A percentile compares a stretch with the other conserved stretches of the same genome.
Evolutionary conservation across 2,329 filamentous ascomycete genomes (phyloP).

Genomic region (Orbilia quercus): DNA sequence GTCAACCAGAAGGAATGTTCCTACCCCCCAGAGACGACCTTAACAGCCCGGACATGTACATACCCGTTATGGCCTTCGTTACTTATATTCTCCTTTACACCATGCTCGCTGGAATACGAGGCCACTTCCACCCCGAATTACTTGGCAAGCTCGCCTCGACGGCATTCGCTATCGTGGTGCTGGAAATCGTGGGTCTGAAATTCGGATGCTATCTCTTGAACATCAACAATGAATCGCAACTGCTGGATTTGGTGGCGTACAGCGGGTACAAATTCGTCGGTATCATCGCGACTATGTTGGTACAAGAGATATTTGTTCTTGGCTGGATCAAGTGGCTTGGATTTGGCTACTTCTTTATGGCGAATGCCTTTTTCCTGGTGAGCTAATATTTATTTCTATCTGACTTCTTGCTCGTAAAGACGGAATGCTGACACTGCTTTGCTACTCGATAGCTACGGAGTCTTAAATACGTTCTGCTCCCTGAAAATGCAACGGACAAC

Average conservation of each 20-base stretch:
- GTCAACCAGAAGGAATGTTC: constrained; percentile 79
- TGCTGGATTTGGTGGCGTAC: constrained; percentile 94
- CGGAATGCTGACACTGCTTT: constrained; percentile 45
- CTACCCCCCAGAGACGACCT: constrained; percentile 92
- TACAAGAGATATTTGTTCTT: constrained; percentile 63
- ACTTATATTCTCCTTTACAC: constrained; percentile 97
- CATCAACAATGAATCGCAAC: constrained; percentile 92
- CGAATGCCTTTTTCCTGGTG: constrained; percentile 95
- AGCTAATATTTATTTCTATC: constrained; percentile 61
- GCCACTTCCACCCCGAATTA: constrained; percentile 92
- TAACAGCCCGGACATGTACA: constrained; percentile 99
- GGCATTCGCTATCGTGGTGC: constrained; percentile 81
- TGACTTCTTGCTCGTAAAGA: background rate
- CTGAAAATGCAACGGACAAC: constrained; percentile 77
- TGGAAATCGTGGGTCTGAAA: constrained; percentile 91
- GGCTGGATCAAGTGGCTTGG: constrained; percentile 88
- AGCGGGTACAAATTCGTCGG: constrained; percentile 99
- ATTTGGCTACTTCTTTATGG: constrained; percentile 90
- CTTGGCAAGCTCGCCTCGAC: constrained; percentile 88
- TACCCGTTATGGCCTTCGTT: constrained; percentile 95
- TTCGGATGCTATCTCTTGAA: constrained; percentile 91
- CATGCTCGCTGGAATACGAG: constrained; percentile 85
- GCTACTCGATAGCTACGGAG: constrained; percentile 77
- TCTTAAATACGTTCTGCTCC: constrained; percentile 92
- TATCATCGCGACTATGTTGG: constrained; percentile 85